Conservation (phyloP, 192 early-diverging fungal genomes). For the Gonapodya sp. region DNA sequence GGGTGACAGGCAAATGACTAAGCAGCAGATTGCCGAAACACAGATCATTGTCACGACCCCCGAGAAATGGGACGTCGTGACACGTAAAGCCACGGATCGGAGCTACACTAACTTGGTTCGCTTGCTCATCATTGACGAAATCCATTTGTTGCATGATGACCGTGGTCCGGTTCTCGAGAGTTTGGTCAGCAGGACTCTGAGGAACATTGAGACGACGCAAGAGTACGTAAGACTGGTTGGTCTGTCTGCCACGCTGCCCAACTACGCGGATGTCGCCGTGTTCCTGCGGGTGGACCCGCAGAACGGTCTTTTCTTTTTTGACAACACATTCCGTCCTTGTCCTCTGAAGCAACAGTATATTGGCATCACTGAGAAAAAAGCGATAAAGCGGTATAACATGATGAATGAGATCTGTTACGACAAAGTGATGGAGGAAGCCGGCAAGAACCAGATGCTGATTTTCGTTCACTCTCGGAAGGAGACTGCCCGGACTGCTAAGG, state of each 20-base stretch:
- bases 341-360: constrained; percentile 94
- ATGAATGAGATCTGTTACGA: constrained; percentile 97
- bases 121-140: constrained; percentile 92
- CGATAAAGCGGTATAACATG: constrained; percentile 79
- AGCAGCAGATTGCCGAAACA: constrained; percentile 90
- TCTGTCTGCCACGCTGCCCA: constrained; percentile 88
- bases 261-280: constrained; percentile 89
- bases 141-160: constrained; percentile 93
- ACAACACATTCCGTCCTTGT: constrained; percentile 83
- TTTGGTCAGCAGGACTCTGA: constrained; percentile 77
- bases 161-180: constrained; percentile 94
- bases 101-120: constrained; percentile 83
- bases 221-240: constrained; percentile 84
- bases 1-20: constrained; percentile 93
- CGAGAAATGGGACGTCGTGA: constrained; percentile 99
- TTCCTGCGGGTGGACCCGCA: constrained; percentile 81
- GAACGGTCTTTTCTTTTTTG: constrained; percentile 84
- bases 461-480: constrained; percentile 98
- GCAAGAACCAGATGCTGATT: constrained; percentile 79
- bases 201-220: constrained; percentile 82
- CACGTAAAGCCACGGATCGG: constrained; percentile 87
- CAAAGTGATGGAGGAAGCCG: constrained; percentile 80
- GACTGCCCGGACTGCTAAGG: constrained; percentile 89
- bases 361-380: constrained; percentile 95
- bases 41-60: constrained; percentile 97